Evolutionary conservation across 495 filamentous ascomycete genomes (phyloP), one percentile per base, ranked within the genome.

Genomic region (Entonaema liquescens): DNA sequence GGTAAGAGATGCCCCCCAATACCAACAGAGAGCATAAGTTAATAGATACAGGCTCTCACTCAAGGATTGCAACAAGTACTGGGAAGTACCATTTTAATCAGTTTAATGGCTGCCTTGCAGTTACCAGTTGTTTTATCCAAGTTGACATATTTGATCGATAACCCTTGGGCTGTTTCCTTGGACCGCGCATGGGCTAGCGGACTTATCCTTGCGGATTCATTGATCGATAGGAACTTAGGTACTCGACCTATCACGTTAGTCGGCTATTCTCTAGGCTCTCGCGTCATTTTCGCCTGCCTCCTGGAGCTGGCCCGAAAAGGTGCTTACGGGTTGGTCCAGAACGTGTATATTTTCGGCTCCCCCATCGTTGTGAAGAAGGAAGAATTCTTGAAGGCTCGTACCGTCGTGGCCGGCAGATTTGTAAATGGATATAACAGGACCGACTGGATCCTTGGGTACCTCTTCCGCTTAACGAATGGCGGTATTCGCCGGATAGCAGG

Each of bases 401-500:
- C 89, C 31, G 92, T 97, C 6, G 92, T 99, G 1, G 86, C 92
- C 9, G 95, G 96, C 5, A 86, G 94, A 36, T 98, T 97, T 70
- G 90, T 99, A 54, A 99, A 97, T 76, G 95, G 94, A 5, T 98
- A 96, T 79, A 90, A 95, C 47, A 91, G 86, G 19, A 97, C 95
- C 74, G 95, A 99, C 78, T 99, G 96, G 95, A 98, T 99, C 74
- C 79, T 99, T 31, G 94, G 95, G 4, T 99, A 99, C 74, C 87
- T 99, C 5, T 99, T 99, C 84, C 93, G 95, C 9, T 88, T 97
- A 6, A 99, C 95, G 17, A 90, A 89, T 70, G 95, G 95, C 60
- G 96, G 95, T 55, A 94, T 99, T 76, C 89, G 92, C 79, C 91
- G 91, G 17, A 89, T 99, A 0, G 94, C 94, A 5, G 95, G 95